Evolutionary conservation across 495 filamentous ascomycete genomes (phyloP), one percentile per base, ranked within the genome.

Genomic region (Penicillium taxi): DNA sequence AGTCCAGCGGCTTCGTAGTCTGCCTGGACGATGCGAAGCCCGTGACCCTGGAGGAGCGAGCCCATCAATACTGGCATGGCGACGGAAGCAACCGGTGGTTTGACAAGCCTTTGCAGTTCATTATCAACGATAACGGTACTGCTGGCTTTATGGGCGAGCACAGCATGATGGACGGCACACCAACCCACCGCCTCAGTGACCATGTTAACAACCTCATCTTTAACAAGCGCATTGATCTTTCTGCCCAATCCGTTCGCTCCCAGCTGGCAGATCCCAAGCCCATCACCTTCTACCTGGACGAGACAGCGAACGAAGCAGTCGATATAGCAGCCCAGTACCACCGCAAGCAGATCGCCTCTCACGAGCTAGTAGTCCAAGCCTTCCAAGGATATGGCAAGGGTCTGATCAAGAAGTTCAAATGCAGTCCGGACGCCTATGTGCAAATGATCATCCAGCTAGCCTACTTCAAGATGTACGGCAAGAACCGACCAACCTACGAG

Each of bases 161-260:
- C 72, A 88, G 81, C 64, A 96, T 99, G 93, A 99, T 99, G 93
- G 93, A 99, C 59, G 93, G 93, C 39, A 99, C 90, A 18, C 87
- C 93, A 2, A 99, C 93, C 9, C 89, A 96, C 62, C 79, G 93
- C 3, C 75, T 99, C 20, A 96, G 94, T 60, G 91, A 99, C 72
- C 85, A 84, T 56, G 73, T 88, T 61, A 91, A 89, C 70, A 75
- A 77, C 52, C 67, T 86, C 49, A 94, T 96, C 61, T 87, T 89
- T 66, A 77, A 77, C 69, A 85, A 93, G 66, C 88, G 87, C 58
- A 77, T 96, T 43, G 84, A 95, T 59, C 81, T 94, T 51, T 81
- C 79, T 30, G 69, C 84, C 51, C 72, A 84, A 12, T 58, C 60
- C 9, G 62, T 93, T 32, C 86, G 93, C 41, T 89, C 86, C 20